Evolutionary conservation across 2,329 filamentous ascomycete species (phyloP), one percentile per base, ranked within the genome.

Genomic region (Venturia nashicola): DNA sequence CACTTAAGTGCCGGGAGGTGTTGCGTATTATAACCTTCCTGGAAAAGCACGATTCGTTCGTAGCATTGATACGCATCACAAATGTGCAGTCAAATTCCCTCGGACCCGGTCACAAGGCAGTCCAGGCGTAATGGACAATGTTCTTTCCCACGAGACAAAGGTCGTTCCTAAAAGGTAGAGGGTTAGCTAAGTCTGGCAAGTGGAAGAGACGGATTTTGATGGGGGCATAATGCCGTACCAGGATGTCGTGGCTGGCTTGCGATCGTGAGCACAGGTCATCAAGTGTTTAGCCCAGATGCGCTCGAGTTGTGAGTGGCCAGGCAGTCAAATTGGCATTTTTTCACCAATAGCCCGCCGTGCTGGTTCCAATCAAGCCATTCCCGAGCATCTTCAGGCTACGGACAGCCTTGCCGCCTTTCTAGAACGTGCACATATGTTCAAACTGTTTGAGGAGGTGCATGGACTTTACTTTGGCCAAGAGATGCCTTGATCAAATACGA

Each of bases 141-240:
- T 71, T 69, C 67, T 71, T 57, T 70, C 70, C 73, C 71, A 74
- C 74, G 73, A 75, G 72, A 76, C 75, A 73, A 73, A 70, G 68
- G 70, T 71, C 72, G 74, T 76, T 75, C 74, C 74, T 76, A 73
- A 74, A 73, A 68, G 71, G 72, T 70, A 73, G 72, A 68, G 70
- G 72, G 70, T 70, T 71, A 72, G 72, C 73, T 76, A 71, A 72
- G 72, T 72, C 72, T 73, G 73, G 73, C 72, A 75, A 74, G 72
- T 69, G 71, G 70, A 69, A 71, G 71, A 36, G 71, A 72, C 71
- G 69, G 68, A 73, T 74, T 75, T 73, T 73, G 73, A 70, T 73
- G 74, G 72, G 73, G 75, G 74, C 74, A 76, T 75, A 74, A 76
- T 76, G 74, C 74, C 71, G 74, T 76, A 75, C 74, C 75, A 73